Conservation (phyloP, 1,284 basidiomycete genomes). For the Pseudozyma hubeiensis region DNA sequence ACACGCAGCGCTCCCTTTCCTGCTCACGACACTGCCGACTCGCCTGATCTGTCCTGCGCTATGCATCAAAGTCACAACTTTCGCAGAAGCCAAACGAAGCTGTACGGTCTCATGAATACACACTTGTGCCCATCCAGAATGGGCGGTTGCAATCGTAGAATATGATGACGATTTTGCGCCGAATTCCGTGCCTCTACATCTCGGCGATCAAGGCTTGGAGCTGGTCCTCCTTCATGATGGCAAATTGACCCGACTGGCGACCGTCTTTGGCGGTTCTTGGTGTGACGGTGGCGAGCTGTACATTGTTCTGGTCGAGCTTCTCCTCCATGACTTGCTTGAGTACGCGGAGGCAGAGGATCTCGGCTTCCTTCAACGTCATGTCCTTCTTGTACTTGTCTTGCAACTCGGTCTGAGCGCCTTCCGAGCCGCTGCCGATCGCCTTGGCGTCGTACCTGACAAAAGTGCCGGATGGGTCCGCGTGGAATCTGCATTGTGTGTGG, state of each 20-base stretch:
- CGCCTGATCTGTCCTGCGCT: too few species aligned
- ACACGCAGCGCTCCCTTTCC: too few species aligned
- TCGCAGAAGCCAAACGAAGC: too few species aligned
- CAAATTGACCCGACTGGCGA: constrained; percentile 62
- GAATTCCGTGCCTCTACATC: constrained; percentile 46
- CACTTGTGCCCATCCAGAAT: too few species aligned
- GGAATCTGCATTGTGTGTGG: constrained; percentile 67
- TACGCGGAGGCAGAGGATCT: constrained; percentile 85
- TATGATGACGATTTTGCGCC: too few species aligned
- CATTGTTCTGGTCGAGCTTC: constrained; percentile 96
- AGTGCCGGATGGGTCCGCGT: constrained; percentile 99
- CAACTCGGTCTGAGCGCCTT: constrained; percentile 95
- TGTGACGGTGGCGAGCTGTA: constrained; percentile 82
- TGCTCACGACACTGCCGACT: too few species aligned
- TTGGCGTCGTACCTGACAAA: constrained; percentile 98
- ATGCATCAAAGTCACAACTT: too few species aligned
- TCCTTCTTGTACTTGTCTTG: constrained; percentile 99
- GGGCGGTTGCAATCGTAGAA: too few species aligned
- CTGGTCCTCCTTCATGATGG: constrained; percentile 61
- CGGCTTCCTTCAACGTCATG: constrained; percentile 91
- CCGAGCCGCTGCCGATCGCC: constrained; percentile 97
- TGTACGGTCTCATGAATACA: too few species aligned
- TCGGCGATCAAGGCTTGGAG: constrained; percentile 64
- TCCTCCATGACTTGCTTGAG: constrained; percentile 99
- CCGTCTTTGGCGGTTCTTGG: constrained; percentile 61